Evolutionary conservation across 495 filamentous ascomycete species (phyloP).

Genomic region (Penicillium pulvis): DNA sequence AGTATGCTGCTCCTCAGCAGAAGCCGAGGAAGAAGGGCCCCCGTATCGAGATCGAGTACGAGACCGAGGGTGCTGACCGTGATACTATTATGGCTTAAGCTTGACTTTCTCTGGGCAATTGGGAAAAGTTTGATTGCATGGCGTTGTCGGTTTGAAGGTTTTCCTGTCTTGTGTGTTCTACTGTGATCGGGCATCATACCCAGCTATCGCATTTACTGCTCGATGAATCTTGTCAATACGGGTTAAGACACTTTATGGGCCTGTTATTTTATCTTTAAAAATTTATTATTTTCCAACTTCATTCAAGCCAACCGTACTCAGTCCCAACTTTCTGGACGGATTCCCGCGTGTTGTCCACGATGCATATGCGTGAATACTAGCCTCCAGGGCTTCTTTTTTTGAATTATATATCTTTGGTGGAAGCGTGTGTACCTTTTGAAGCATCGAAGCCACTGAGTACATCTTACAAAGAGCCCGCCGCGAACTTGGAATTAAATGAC

Average conservation of each 20-base stretch:
- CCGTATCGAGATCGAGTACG: constrained; percentile 71
- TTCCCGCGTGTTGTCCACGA: too few relatives aligned
- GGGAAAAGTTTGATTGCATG: constrained; percentile 42
- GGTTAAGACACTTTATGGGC: not conserved
- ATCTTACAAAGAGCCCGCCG: too few relatives aligned
- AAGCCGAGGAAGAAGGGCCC: constrained; percentile 70
- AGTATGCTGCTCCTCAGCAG: constrained; percentile 58
- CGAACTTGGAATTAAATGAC: too few relatives aligned
- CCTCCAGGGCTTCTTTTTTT: too few relatives aligned
- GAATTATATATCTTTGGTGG: too few relatives aligned
- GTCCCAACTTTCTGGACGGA: too few relatives aligned
- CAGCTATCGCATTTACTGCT: constrained; percentile 37
- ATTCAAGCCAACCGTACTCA: too few relatives aligned
- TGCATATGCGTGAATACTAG: too few relatives aligned
- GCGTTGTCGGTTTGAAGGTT: constrained; percentile 38
- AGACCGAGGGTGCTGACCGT: constrained; percentile 58
- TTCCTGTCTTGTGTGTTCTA: constrained; percentile 21
- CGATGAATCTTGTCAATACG: constrained; percentile 7
- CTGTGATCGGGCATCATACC: constrained; percentile 44
- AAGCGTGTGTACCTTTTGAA: too few relatives aligned
- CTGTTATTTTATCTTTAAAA: not conserved
- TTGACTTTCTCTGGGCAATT: constrained; percentile 5
- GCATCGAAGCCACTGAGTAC: too few relatives aligned
- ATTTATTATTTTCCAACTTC: not conserved
- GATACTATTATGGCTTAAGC: constrained; percentile 48